Evolutionary conservation across 306 rosid genomes (phyloP).

Genomic region (Gillenia trifoliata): DNA sequence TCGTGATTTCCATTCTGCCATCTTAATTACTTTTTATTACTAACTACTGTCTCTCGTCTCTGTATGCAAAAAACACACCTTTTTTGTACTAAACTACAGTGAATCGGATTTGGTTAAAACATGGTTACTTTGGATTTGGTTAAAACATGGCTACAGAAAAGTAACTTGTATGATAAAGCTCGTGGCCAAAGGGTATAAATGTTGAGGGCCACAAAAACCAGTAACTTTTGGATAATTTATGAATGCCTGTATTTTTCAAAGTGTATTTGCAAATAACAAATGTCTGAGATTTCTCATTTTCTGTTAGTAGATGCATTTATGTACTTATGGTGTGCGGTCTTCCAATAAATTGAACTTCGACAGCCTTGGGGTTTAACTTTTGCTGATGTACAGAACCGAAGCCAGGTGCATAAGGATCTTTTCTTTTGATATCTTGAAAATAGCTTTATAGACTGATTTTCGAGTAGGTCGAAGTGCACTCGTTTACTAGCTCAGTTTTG

Average conservation of each 20-base stretch:
- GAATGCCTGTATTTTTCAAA: not conserved
- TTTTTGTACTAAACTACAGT: not conserved
- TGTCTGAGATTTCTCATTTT: not conserved
- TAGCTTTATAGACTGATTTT: slow-evolving; percentile 75
- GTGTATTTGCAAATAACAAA: not conserved
- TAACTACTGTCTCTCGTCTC: not conserved
- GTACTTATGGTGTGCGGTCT: not conserved
- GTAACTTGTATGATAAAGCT: not conserved
- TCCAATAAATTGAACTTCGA: not conserved
- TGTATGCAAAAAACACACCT: not conserved
- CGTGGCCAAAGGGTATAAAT: not conserved
- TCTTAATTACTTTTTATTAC: not conserved
- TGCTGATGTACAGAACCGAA: slow-evolving; percentile 52
- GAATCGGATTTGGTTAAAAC: not conserved
- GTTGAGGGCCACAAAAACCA: not conserved
- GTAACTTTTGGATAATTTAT: not conserved
- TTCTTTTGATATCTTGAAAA: slow-evolving; percentile 78
- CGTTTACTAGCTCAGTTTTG: slow-evolving; percentile 48
- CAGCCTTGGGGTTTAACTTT: slow-evolving; percentile 21
- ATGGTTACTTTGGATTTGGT: too few relatives aligned
- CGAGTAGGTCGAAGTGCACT: slow-evolving; percentile 61
- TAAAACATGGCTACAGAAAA: not conserved
- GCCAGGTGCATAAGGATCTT: slow-evolving; percentile 90
- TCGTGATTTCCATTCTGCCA: slow-evolving; percentile 2
- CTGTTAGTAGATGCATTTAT: not conserved